Evolutionary conservation across 192 early-diverging fungal species (phyloP), one percentile per base, ranked within the genome.

Genomic region (Glomus cerebriforme): DNA sequence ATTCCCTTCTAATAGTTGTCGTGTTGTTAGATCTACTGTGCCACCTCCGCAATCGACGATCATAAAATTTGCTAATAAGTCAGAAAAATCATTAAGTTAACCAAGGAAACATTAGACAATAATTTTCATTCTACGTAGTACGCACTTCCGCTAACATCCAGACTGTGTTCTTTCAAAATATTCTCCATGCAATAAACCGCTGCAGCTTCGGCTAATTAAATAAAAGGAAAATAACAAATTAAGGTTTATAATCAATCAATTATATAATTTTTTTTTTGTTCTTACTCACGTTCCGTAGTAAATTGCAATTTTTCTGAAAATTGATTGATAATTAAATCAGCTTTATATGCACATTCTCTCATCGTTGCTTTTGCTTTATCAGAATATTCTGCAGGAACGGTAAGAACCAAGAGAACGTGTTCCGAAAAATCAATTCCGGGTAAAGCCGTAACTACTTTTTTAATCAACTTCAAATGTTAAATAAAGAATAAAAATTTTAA

Each of bases 231-330:
- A 27, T 8, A 39, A 8, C 7, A 43, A 43, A 43, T 43, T 2
- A 6, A 47, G 0, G 8, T 5, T 71, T 19, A 8, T 0, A 32
- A 2, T 10, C 45, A 27, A 9, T 29, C 12, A 19, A 3, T 17
- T 59, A 62, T 12, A 60, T 24, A 43, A 1, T 37, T 12, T 0
- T 5, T 22, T 54, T 54, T 54, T 19, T 54, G 7, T 43, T 43
- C 10, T 4, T 37, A 31, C 73, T 75, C 34, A 75, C 73, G 73
- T 60, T 75, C 73, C 1, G 73, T 60, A 15, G 59, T 75, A 26
- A 75, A 75, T 43, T 60, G 27, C 4, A 62, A n/a, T 15, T 75
- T 75, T 26, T 37, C 12, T 9, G 59, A n/a, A 10, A 4, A 12
- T 32, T 12, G 37, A 5, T 26, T 34, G 0, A 0, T 26, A 13